Evolutionary conservation across 768 basidiomycete species (phyloP).

Genomic region (Rhodosporidiobolus sp.): DNA sequence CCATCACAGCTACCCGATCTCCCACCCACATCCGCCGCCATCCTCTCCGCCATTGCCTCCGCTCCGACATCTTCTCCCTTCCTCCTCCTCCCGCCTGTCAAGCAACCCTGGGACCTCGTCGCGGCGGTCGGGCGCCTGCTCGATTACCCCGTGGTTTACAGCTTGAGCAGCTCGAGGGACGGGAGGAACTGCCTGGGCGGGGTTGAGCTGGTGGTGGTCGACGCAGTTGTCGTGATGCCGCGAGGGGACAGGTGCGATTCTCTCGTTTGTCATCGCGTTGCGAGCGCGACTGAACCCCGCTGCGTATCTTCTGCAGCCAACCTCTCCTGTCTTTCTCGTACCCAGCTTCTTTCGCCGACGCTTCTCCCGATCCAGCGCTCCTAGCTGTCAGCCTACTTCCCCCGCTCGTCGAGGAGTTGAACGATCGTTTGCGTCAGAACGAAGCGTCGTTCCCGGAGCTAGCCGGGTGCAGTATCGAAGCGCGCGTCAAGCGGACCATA

Average conservation of each 20-base stretch:
- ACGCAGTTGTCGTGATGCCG: background rate
- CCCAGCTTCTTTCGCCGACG: too few relatives aligned
- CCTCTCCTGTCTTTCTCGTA: too few relatives aligned
- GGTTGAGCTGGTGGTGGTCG: conserved; percentile 6
- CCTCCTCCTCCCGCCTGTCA: background rate
- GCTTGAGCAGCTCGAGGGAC: background rate
- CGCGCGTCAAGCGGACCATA: too few relatives aligned
- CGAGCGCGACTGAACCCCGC: background rate
- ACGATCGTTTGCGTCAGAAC: too few relatives aligned
- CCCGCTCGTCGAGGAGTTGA: too few relatives aligned
- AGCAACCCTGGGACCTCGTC: background rate
- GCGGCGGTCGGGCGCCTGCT: conserved; percentile 16
- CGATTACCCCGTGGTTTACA: conserved; percentile 26
- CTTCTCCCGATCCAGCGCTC: too few relatives aligned
- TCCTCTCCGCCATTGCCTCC: background rate
- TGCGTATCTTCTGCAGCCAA: too few relatives aligned
- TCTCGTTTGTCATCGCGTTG: background rate
- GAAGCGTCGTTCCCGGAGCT: too few relatives aligned
- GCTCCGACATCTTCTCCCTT: background rate
- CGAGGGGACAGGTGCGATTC: background rate
- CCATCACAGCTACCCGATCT: background rate
- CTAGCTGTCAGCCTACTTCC: too few relatives aligned
- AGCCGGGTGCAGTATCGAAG: too few relatives aligned
- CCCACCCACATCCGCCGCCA: background rate
- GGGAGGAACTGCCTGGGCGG: conserved; percentile 26